These are phyloP conservation scores for Penicillium alfredii DNA, from an alignment of 495 filamentous ascomycete genomes.

Conservation along the genomic window DNA sequence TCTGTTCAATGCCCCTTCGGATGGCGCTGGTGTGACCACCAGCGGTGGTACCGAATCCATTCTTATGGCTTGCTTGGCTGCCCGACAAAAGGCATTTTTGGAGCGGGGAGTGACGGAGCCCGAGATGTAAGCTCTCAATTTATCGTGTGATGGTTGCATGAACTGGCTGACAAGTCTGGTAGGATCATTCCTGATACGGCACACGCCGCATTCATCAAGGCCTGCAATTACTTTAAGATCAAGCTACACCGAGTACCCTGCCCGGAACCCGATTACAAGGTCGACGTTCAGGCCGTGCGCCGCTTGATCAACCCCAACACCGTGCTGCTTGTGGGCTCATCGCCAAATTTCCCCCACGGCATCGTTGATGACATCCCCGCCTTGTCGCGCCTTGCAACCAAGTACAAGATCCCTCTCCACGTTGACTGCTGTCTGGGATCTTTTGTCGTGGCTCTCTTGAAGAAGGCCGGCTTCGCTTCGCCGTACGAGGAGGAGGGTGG, in stretches of 20 bases:
- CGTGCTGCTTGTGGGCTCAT: conserved; percentile 89
- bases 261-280: conserved; percentile 78
- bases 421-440: conserved; percentile 97
- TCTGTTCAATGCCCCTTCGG: conserved; percentile 84
- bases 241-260: conserved; percentile 86
- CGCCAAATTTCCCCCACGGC: conserved; percentile 96
- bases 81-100: conserved; percentile 76
- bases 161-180: conserved; percentile 17
- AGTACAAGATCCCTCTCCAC: conserved; percentile 77
- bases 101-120: conserved; percentile 88
- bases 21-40: conserved; percentile 82
- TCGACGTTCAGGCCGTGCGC: conserved; percentile 65
- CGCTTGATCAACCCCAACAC: conserved; percentile 95
- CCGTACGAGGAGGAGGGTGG: conserved; percentile 58
- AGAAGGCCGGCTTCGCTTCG: conserved; percentile 74
- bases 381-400: conserved; percentile 76
- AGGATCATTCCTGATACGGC: conserved; percentile 93
- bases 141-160: neutral
- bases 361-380: conserved; percentile 91
- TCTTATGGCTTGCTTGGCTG: conserved; percentile 84
- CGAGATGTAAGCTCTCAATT: conserved; percentile 63
- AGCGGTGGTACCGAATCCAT: conserved; percentile 95
- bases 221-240: conserved; percentile 90
- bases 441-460: conserved; percentile 87
- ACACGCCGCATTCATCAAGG: conserved; percentile 95